Conservation (phyloP, 805 yeast species). For the Candida alai region DNA sequence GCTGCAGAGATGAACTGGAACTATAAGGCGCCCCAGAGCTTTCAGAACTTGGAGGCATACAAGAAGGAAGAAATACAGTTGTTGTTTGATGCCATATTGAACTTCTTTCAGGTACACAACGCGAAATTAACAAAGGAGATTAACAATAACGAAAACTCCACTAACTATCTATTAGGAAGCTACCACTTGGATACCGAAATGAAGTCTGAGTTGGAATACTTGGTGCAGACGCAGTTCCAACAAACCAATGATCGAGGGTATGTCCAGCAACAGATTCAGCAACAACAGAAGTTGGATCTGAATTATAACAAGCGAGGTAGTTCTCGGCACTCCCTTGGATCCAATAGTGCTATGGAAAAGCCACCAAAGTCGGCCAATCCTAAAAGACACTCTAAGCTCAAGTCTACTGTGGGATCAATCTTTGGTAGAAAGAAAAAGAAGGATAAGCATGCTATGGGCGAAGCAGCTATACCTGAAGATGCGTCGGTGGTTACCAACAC, state of each 20-base stretch:
- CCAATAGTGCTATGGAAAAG: neutral
- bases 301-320: conserved; percentile 2
- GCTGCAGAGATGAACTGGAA: conserved; percentile 74
- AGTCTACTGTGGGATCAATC: conserved; percentile 73
- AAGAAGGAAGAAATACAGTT: conserved; percentile 58
- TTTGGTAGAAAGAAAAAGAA: conserved; percentile 58
- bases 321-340: neutral
- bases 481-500: conserved; percentile 20
- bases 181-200: conserved; percentile 36
- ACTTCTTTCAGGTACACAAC: conserved; percentile 46
- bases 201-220: conserved; percentile 31
- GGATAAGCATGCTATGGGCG: conserved; percentile 3
- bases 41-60: conserved; percentile 69
- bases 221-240: conserved; percentile 23
- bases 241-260: conserved; percentile 8
- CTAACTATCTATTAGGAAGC: conserved; percentile 57
- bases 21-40: conserved; percentile 69
- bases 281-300: conserved; percentile 5
- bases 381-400: conserved; percentile 41
- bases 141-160: conserved; percentile 53
- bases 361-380: conserved; percentile 4
- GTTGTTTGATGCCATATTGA: conserved; percentile 59
- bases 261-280: conserved; percentile 7
- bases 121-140: conserved; percentile 21
- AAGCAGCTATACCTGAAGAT: conserved; percentile 29